These are phyloP conservation scores for Calonectria pseudoturangicola DNA, from an alignment of 2,329 filamentous ascomycete genomes.

Conservation along the genomic window DNA sequence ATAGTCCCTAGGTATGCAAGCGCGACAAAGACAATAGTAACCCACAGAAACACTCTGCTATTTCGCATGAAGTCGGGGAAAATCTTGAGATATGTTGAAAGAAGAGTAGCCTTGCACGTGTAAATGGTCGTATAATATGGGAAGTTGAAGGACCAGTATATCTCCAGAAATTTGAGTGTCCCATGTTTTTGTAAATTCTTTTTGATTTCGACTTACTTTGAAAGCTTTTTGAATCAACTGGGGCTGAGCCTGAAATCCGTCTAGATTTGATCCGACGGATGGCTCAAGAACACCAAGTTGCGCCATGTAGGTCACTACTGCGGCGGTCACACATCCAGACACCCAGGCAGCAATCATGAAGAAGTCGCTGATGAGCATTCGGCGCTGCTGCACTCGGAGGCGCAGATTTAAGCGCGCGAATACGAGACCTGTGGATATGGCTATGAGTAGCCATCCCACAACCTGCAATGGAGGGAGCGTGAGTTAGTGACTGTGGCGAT, in stretches of 20 bases:
- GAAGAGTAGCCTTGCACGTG: slow-evolving; percentile 10
- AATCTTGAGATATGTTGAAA: not conserved
- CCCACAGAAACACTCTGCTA: not conserved
- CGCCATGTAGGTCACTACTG: not conserved
- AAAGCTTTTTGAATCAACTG: not conserved
- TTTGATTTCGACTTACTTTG: not conserved
- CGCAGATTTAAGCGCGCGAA: slow-evolving; percentile 2
- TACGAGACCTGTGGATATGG: not conserved
- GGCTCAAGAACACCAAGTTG: not conserved
- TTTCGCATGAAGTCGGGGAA: slow-evolving; percentile 3
- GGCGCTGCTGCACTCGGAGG: not conserved
- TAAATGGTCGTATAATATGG: not conserved
- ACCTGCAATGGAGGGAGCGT: not conserved
- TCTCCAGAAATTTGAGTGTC: not conserved
- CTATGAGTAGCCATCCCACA: slow-evolving; percentile 1
- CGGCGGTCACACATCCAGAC: not conserved
- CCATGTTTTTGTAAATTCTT: not conserved
- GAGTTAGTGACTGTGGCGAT: not conserved
- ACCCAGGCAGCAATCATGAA: slow-evolving; percentile 4
- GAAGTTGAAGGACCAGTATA: not conserved
- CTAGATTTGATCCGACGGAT: not conserved
- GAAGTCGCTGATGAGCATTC: not conserved
- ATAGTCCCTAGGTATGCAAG: not conserved
- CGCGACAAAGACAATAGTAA: not conserved
- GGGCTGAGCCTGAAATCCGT: not conserved